phyloP scores from a whole-genome alignment of 2,329 filamentous ascomycete genomes.

The Ophiognomonia clavigignenti-juglandacearum region DNA sequence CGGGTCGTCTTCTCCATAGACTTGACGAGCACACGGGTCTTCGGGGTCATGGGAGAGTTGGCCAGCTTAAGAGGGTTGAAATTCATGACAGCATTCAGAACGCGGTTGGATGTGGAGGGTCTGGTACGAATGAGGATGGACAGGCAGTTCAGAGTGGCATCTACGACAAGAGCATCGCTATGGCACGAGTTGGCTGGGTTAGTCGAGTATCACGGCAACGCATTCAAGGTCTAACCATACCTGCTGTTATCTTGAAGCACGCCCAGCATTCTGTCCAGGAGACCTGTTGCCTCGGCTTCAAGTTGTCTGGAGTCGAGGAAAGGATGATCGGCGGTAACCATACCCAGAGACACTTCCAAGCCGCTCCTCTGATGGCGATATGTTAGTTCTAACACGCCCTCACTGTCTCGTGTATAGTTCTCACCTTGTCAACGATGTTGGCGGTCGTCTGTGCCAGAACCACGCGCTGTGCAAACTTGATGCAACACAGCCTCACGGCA shows the following conservation, averaged over 20 bases:
- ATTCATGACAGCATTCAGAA: slow-evolving; percentile 76
- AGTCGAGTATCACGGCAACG: slow-evolving; percentile 14
- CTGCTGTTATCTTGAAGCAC: slow-evolving; percentile 82
- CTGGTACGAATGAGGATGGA: slow-evolving; percentile 78
- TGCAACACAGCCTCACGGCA: slow-evolving; percentile 84
- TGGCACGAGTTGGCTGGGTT: slow-evolving; percentile 18
- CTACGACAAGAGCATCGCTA: slow-evolving; percentile 83
- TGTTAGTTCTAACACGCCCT: background rate
- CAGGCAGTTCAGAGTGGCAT: slow-evolving; percentile 86
- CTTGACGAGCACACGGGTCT: slow-evolving; percentile 74
- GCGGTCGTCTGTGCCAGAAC: slow-evolving; percentile 90
- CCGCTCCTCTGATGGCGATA: slow-evolving; percentile 54
- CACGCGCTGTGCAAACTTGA: slow-evolving; percentile 94
- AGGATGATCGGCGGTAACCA: slow-evolving; percentile 79
- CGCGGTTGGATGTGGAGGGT: slow-evolving; percentile 76
- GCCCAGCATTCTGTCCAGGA: slow-evolving; percentile 81
- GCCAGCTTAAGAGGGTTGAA: slow-evolving; percentile 89
- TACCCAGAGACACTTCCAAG: slow-evolving; percentile 78
- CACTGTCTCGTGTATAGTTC: slow-evolving; percentile 32
- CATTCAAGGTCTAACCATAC: slow-evolving; percentile 42
- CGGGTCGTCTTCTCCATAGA: slow-evolving; percentile 94
- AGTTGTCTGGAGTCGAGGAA: slow-evolving; percentile 74
- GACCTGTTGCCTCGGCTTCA: slow-evolving; percentile 86
- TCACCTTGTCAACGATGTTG: slow-evolving; percentile 57
- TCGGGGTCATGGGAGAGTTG: slow-evolving; percentile 70